Evolutionary conservation across 331 rosid species (phyloP).

Genomic region (Prunus yedoensis): DNA sequence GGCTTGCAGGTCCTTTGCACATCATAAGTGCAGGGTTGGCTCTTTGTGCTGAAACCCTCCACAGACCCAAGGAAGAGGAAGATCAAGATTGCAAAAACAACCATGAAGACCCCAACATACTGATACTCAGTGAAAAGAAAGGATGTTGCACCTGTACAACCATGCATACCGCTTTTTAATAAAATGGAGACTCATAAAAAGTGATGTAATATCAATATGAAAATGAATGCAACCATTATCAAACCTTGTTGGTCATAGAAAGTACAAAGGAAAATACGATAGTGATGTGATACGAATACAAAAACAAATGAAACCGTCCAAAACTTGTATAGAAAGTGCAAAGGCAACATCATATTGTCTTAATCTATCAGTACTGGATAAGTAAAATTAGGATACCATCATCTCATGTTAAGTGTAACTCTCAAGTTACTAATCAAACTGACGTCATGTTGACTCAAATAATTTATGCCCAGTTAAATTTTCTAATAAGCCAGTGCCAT

Average conservation of each 20-base stretch:
- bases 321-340: background rate
- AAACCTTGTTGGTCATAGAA: no score
- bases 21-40: constrained; percentile 68
- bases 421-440: background rate
- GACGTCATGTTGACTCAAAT: background rate
- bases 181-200: background rate
- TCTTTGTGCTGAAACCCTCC: constrained; percentile 73
- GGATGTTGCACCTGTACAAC: constrained; percentile 62
- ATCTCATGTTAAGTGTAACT: background rate
- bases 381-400: background rate
- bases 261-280: no score
- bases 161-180: constrained; percentile 10
- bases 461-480: background rate
- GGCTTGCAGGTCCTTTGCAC: constrained; percentile 58
- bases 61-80: constrained; percentile 82
- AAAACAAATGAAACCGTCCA: no score
- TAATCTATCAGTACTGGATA: background rate
- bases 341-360: no score
- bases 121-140: constrained; percentile 74
- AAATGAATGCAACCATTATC: no score
- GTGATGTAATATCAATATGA: no score
- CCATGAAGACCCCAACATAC: constrained; percentile 78
- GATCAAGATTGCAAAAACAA: constrained; percentile 67
- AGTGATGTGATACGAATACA: no score
- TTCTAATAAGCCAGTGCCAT: background rate